Evolutionary conservation across 257 asterid species (phyloP).

Genomic region (Solanum lignicaule): DNA sequence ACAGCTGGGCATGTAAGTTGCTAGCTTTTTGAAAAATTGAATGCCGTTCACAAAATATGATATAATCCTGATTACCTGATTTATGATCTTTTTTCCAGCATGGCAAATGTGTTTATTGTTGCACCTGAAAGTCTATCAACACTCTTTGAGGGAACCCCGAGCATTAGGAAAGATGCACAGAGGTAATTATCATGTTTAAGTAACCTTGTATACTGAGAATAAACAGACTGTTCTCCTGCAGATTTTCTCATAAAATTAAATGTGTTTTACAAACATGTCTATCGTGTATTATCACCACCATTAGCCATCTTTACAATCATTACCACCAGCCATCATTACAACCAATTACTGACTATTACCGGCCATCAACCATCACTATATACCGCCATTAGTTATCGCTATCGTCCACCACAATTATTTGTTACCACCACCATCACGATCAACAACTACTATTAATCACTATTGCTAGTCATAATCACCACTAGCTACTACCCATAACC

Average conservation of each 20-base stretch:
- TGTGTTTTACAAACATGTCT: neutral
- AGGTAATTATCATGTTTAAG: constrained; percentile 34
- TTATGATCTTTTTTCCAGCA: constrained; percentile 30
- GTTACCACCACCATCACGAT: neutral
- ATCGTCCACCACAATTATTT: neutral
- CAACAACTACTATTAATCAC: neutral
- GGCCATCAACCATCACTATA: neutral
- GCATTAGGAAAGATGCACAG: constrained; percentile 94
- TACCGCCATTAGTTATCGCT: neutral
- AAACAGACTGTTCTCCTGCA: neutral
- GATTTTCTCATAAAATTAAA: neutral
- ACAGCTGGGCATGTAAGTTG: constrained; percentile 84
- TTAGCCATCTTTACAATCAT: neutral
- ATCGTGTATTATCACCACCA: neutral
- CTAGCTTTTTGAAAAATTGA: neutral
- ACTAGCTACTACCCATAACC: neutral
- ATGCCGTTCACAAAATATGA: neutral
- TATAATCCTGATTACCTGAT: constrained; percentile 5
- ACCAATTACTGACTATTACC: neutral
- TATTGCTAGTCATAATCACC: neutral
- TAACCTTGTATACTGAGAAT: neutral
- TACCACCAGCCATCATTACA: neutral
- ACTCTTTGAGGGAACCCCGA: constrained; percentile 96
- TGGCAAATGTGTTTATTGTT: constrained; percentile 49
- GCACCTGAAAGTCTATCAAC: constrained; percentile 95